Evolutionary conservation across 257 asterid species (phyloP).

Genomic region (Euphrasia confusa): DNA sequence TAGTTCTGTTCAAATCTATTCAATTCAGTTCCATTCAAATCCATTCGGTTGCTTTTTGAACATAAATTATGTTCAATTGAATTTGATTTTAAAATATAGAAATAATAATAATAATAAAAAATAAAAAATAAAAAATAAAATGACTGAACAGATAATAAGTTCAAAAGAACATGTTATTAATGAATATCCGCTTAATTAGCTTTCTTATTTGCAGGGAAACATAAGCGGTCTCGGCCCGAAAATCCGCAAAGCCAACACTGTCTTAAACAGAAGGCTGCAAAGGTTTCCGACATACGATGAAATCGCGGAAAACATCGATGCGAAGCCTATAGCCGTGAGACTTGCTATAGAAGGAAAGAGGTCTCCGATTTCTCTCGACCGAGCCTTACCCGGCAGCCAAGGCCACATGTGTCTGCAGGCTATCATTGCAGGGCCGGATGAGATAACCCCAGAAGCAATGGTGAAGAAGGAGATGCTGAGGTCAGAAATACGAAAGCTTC

Average conservation of each 20-base stretch:
- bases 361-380: slow-evolving; percentile 52
- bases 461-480: slow-evolving; percentile 42
- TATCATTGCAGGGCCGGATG: slow-evolving; percentile 51
- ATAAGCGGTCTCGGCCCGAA: slow-evolving; percentile 48
- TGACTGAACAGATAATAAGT: too few species aligned
- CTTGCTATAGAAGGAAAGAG: slow-evolving; percentile 48
- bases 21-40: too few species aligned
- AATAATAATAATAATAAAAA: too few species aligned
- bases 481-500: slow-evolving; percentile 41
- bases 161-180: slow-evolving; percentile 13
- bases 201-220: slow-evolving; percentile 49
- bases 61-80: too few species aligned
- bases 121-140: too few species aligned
- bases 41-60: too few species aligned
- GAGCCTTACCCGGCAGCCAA: slow-evolving; percentile 19
- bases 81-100: too few species aligned
- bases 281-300: slow-evolving; percentile 51
- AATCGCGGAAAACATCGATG: slow-evolving; percentile 40
- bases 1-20: too few species aligned
- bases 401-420: slow-evolving; percentile 28
- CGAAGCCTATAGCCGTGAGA: slow-evolving; percentile 35
- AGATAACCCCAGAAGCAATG: slow-evolving; percentile 49
- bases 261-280: slow-evolving; percentile 36
- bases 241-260: slow-evolving; percentile 50
- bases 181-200: slow-evolving; percentile 38